These are phyloP conservation scores for Cryphonectria nitschkei DNA, from an alignment of 2,329 filamentous ascomycete species.

Conservation along the genomic window DNA sequence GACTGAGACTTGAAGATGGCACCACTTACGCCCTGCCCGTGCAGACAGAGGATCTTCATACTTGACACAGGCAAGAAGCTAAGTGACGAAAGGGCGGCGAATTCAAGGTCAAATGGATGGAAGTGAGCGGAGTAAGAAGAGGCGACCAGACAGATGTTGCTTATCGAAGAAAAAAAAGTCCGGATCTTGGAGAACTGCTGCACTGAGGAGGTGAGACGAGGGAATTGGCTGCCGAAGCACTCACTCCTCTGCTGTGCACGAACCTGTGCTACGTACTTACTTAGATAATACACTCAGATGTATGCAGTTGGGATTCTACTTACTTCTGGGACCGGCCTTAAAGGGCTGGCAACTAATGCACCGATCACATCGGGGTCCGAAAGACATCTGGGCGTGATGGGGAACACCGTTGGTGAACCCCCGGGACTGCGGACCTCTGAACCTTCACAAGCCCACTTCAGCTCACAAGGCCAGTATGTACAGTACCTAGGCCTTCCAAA, in stretches of 20 bases:
- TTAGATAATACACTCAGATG: neutral
- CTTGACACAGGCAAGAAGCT: neutral
- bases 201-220: neutral
- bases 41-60: conserved; percentile 43
- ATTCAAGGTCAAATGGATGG: neutral
- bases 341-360: neutral
- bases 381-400: conserved; percentile 1
- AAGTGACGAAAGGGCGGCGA: neutral
- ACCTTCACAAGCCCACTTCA: neutral
- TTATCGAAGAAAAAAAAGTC: neutral
- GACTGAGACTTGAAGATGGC: conserved; percentile 43
- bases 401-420: conserved; percentile 11
- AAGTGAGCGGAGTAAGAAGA: neutral
- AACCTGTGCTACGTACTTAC: conserved; percentile 12
- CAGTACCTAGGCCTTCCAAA: too few relatives aligned
- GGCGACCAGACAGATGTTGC: neutral
- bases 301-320: neutral
- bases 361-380: conserved; percentile 10
- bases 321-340: neutral
- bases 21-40: conserved; percentile 44
- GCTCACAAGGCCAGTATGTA: neutral
- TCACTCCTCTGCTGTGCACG: neutral
- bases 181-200: neutral
- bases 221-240: neutral
- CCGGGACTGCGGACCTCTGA: neutral